Conservation (phyloP, 1,284 basidiomycete genomes). For the Trametes sp. region DNA sequence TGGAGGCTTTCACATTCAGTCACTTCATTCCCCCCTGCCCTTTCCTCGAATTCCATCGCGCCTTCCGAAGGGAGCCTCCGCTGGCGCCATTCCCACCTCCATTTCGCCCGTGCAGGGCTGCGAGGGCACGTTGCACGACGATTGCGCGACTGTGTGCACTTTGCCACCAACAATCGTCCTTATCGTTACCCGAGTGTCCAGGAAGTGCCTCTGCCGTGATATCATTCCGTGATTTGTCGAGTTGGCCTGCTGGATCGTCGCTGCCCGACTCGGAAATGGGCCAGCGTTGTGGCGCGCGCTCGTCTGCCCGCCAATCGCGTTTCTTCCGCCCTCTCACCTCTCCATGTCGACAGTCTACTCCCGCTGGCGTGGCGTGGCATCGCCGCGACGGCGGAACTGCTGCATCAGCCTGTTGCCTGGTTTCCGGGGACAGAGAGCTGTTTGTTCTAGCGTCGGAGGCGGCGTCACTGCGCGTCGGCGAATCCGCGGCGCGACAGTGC, state of each 20-base stretch:
- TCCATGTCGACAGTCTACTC: background rate
- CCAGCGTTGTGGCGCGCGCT: constrained; percentile 5
- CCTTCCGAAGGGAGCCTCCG: background rate
- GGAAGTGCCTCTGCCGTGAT: background rate
- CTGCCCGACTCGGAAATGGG: background rate
- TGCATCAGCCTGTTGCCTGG: constrained; percentile 3
- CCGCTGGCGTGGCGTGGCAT: constrained; percentile 1
- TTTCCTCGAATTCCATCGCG: constrained; percentile 10
- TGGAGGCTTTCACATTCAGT: constrained; percentile 15
- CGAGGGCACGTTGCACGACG: background rate
- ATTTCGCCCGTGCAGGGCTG: background rate
- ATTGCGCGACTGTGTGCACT: background rate
- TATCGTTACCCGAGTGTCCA: constrained; percentile 12
- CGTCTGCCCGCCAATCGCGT: constrained; percentile 3
- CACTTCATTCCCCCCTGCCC: constrained; percentile 8
- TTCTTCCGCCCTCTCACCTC: background rate
- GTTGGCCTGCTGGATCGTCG: background rate
- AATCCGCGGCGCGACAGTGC: background rate
- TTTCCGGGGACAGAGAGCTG: constrained; percentile 1
- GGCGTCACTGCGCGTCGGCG: background rate
- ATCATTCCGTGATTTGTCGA: constrained; percentile 2
- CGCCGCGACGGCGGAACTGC: background rate
- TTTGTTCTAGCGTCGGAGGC: too few species aligned
- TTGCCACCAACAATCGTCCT: background rate
- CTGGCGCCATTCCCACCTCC: constrained; percentile 9